Conservation (phyloP, 2,329 filamentous ascomycete genomes). For the Fusarium albosuccineum region DNA sequence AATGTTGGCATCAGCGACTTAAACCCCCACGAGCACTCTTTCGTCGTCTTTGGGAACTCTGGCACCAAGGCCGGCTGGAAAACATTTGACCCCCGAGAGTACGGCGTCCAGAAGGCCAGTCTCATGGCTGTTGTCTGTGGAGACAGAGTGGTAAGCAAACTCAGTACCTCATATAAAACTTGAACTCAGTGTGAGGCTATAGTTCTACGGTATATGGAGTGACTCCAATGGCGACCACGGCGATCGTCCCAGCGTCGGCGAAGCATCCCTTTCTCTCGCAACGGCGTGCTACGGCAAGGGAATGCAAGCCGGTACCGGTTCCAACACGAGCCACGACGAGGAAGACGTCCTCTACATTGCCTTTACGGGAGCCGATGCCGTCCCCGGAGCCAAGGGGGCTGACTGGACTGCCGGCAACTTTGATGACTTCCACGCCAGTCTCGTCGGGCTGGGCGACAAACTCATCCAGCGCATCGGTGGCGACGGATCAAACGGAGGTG, state of each 20-base stretch:
- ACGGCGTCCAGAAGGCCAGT: constrained; percentile 62
- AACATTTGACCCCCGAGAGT: constrained; percentile 56
- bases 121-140: constrained; percentile 68
- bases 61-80: constrained; percentile 49
- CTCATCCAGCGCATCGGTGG: constrained; percentile 11
- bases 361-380: constrained; percentile 66
- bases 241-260: constrained; percentile 58
- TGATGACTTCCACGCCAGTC: constrained; percentile 54
- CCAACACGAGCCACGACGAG: constrained; percentile 58
- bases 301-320: constrained; percentile 58
- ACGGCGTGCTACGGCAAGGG: constrained; percentile 64
- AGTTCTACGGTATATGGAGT: constrained; percentile 70
- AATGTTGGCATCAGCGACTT: constrained; percentile 57
- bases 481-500: not conserved
- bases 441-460: constrained; percentile 9
- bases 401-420: constrained; percentile 63
- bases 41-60: constrained; percentile 67
- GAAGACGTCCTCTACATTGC: constrained; percentile 72
- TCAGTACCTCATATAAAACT: not conserved
- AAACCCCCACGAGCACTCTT: constrained; percentile 65
- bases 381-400: constrained; percentile 64
- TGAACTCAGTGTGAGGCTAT: not conserved
- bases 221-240: constrained; percentile 67
- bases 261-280: constrained; percentile 66
- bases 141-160: constrained; percentile 55